Evolutionary conservation across 768 basidiomycete species (phyloP).

Genomic region (Punctularia strigosozonata): DNA sequence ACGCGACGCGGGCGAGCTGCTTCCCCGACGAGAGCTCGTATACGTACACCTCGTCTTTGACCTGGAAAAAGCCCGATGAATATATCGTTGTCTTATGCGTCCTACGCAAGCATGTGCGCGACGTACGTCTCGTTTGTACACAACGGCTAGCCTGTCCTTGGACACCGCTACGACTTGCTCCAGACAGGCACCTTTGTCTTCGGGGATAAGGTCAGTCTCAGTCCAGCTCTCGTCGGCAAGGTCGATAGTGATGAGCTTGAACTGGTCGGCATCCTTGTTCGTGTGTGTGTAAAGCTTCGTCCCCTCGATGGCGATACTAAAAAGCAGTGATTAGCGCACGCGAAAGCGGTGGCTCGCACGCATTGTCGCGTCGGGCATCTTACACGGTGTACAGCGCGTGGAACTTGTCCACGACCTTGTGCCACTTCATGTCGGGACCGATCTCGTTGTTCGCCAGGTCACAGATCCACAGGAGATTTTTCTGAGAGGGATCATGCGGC

Average conservation of each 20-base stretch:
- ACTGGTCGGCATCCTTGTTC: constrained; percentile 51
- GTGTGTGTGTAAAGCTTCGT: constrained; percentile 52
- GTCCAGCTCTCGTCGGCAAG: constrained; percentile 34
- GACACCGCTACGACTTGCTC: constrained; percentile 36
- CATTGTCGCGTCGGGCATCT: constrained; percentile 14
- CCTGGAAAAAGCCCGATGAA: constrained; percentile 23
- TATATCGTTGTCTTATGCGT: neutral
- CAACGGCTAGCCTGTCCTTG: constrained; percentile 42
- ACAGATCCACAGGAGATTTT: constrained; percentile 66
- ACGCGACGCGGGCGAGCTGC: constrained; percentile 41
- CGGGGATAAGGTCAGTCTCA: constrained; percentile 53
- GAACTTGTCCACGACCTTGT: constrained; percentile 58
- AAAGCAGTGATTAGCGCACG: neutral
- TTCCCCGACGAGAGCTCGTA: constrained; percentile 41
- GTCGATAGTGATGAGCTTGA: constrained; percentile 57
- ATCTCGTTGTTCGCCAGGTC: constrained; percentile 50
- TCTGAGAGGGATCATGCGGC: constrained; percentile 26
- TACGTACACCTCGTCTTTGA: constrained; percentile 72
- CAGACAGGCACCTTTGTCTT: constrained; percentile 52
- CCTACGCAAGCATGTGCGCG: neutral
- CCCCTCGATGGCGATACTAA: constrained; percentile 54
- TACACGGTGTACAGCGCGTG: constrained; percentile 56
- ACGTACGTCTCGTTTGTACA: constrained; percentile 65
- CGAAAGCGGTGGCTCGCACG: neutral
- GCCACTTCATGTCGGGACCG: constrained; percentile 57